A percentile compares a stretch with the other conserved stretches of the same genome.
Evolutionary conservation across 192 early-diverging fungal species (phyloP).

Genomic region (Glomus cerebriforme): DNA sequence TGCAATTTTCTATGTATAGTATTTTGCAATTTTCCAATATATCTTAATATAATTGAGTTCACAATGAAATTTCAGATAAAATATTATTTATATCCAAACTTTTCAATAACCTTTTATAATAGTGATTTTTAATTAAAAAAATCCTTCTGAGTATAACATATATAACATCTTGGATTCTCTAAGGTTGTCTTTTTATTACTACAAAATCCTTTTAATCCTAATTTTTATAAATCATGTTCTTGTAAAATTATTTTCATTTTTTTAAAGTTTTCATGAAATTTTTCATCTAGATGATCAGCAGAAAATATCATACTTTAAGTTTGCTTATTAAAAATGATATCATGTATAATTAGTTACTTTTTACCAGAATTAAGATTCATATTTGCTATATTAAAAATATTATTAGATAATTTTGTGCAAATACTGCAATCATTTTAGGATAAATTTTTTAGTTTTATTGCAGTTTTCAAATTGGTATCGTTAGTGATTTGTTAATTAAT

Average conservation of each 20-base stretch:
- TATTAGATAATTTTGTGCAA: conserved; percentile 21
- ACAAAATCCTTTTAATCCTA: neutral
- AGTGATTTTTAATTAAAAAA: conserved; percentile 12
- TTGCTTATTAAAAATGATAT: neutral
- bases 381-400: conserved; percentile 28
- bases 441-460: conserved; percentile 15
- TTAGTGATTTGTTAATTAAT: too few species aligned
- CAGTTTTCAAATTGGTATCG: too few species aligned
- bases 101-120: conserved; percentile 24
- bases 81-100: neutral
- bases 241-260: neutral
- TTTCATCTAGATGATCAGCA: neutral
- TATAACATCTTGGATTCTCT: neutral
- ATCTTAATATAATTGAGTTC: conserved; percentile 29
- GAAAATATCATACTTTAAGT: neutral
- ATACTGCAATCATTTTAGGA: neutral
- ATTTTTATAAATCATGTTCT: neutral
- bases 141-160: neutral
- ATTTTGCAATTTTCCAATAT: conserved; percentile 14
- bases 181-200: neutral
- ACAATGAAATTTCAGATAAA: conserved; percentile 24
- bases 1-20: conserved; percentile 12
- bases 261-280: neutral
- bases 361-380: neutral
- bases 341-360: conserved; percentile 11